These are phyloP conservation scores for Oehlia diaphana DNA, from an alignment of 192 early-diverging fungal species.

Conservation along the genomic window DNA sequence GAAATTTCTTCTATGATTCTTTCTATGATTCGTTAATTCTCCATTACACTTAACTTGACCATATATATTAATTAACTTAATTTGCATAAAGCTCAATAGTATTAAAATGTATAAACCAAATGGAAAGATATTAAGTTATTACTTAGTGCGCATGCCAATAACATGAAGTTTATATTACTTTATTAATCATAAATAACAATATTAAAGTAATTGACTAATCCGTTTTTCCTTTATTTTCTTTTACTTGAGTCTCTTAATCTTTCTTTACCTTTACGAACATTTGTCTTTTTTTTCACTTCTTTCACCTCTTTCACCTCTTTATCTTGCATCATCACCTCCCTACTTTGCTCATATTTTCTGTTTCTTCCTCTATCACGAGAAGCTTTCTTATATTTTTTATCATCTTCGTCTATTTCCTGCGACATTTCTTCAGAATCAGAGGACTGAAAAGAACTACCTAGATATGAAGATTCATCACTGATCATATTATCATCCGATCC, in stretches of 20 bases:
- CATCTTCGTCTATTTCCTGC: not conserved
- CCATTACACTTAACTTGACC: too few relatives aligned
- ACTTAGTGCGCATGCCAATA: too few relatives aligned
- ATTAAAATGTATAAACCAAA: too few relatives aligned
- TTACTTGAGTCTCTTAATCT: not conserved
- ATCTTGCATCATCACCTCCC: not conserved
- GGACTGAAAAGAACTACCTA: constrained; percentile 6
- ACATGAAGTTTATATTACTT: too few relatives aligned
- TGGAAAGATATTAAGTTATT: too few relatives aligned
- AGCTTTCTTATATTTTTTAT: not conserved
- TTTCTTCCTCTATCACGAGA: not conserved
- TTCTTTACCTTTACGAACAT: not conserved
- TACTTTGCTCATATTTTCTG: not conserved
- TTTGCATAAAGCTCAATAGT: too few relatives aligned
- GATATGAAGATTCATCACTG: constrained; percentile 9
- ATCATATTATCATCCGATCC: not conserved
- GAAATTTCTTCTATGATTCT: too few relatives aligned
- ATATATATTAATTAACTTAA: too few relatives aligned
- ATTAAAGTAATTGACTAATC: too few relatives aligned
- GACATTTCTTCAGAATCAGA: not conserved
- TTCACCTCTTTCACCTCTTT: not conserved
- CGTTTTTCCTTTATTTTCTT: not conserved
- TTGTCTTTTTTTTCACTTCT: not conserved
- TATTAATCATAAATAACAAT: too few relatives aligned
- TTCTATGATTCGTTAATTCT: too few relatives aligned